Conservation (phyloP, 148 eudicot genomes). For the Silene conica region DNA sequence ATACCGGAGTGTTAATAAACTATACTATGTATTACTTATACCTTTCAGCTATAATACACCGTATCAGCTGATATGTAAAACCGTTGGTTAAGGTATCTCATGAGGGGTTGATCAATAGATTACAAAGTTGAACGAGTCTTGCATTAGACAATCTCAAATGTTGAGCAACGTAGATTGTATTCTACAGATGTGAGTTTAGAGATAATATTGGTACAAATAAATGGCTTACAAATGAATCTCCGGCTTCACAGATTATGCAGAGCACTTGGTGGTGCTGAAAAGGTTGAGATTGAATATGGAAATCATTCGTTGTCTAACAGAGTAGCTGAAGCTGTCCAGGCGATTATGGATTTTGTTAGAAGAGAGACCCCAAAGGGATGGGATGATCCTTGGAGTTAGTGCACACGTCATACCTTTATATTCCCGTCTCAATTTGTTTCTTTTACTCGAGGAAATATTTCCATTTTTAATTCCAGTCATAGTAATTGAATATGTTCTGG, state of each 20-base stretch:
- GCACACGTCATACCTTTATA: not conserved
- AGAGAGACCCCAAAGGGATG: slow-evolving; percentile 87
- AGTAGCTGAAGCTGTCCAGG: slow-evolving; percentile 76
- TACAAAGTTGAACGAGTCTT: too few species aligned
- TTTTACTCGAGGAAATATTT: not conserved
- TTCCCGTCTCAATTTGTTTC: not conserved
- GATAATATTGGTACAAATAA: not conserved
- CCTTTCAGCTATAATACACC: too few species aligned
- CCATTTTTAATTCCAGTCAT: not conserved
- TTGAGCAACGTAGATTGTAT: too few species aligned
- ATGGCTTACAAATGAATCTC: not conserved
- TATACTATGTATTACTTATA: too few species aligned
- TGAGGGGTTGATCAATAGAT: too few species aligned
- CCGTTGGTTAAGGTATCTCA: too few species aligned
- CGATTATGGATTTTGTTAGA: slow-evolving; percentile 62
- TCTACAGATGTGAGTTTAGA: not conserved
- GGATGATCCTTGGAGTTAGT: slow-evolving; percentile 94
- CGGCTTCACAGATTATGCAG: slow-evolving; percentile 60
- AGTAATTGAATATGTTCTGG: not conserved
- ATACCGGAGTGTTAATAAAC: not conserved
- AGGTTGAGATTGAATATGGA: slow-evolving; percentile 75
- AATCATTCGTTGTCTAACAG: slow-evolving; percentile 90
- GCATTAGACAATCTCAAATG: too few species aligned
- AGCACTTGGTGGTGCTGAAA: slow-evolving; percentile 96
- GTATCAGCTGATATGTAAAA: too few species aligned